phyloP scores from a whole-genome alignment of 169 alveolate genomes.

The Eimeria sp. region DNA sequence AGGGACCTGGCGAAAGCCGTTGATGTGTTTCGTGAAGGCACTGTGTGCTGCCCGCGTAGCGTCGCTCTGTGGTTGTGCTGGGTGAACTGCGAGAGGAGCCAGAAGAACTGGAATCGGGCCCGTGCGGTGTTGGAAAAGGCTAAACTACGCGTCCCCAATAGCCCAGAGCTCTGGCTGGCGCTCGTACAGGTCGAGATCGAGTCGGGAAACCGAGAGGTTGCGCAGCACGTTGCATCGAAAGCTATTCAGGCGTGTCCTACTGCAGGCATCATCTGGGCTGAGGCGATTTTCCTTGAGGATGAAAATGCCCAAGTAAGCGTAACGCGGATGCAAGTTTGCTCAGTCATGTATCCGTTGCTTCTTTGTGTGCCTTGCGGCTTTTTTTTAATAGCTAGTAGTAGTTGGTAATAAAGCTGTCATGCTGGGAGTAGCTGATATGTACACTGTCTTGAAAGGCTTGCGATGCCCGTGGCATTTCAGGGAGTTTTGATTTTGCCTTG shows the following conservation, averaged over 20 bases:
- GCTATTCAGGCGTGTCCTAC: slow-evolving; percentile 98
- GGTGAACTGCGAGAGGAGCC: slow-evolving; percentile 90
- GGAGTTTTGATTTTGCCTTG: neutral
- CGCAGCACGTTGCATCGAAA: slow-evolving; percentile 94
- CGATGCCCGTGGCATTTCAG: neutral
- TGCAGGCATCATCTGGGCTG: slow-evolving; percentile 98
- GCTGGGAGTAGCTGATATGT: neutral
- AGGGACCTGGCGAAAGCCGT: slow-evolving; percentile 70
- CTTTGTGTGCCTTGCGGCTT: too few species aligned
- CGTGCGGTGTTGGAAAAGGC: slow-evolving; percentile 96
- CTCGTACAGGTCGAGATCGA: slow-evolving; percentile 96
- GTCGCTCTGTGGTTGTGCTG: slow-evolving; percentile 95
- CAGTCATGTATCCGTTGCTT: neutral
- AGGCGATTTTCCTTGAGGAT: slow-evolving; percentile 95
- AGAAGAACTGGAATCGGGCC: slow-evolving; percentile 92
- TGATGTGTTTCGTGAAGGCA: slow-evolving; percentile 77
- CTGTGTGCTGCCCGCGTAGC: slow-evolving; percentile 81
- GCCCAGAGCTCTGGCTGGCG: slow-evolving; percentile 95
- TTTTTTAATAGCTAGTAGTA: neutral
- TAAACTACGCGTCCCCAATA: slow-evolving; percentile 92
- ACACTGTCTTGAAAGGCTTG: neutral
- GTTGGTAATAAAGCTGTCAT: neutral
- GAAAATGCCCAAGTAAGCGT: slow-evolving; percentile 86
- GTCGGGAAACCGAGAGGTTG: slow-evolving; percentile 93
- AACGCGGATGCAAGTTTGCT: neutral